Conservation (phyloP, 83 land plant genomes). For the Picea engelmannii region DNA sequence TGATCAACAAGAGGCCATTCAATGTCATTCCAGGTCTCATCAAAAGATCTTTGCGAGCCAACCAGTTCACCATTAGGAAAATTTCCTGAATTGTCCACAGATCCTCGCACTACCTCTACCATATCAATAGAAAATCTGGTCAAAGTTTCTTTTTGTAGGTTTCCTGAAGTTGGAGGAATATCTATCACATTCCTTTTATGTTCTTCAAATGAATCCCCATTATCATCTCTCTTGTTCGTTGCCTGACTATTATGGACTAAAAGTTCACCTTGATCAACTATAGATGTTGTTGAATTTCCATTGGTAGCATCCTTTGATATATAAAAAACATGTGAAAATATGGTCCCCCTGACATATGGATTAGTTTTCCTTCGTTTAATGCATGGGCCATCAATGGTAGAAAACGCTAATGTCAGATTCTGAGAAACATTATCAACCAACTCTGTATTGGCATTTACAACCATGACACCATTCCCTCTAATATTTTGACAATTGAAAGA, state of each 20-base stretch:
- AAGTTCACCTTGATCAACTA: too few relatives aligned
- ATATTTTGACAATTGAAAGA: conserved; percentile 2
- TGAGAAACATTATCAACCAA: conserved; percentile 9
- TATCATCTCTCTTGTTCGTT: not conserved
- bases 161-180: not conserved
- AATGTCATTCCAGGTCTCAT: not conserved
- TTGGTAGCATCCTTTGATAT: too few relatives aligned
- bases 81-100: not conserved
- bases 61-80: not conserved
- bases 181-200: not conserved
- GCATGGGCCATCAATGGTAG: conserved; percentile 14
- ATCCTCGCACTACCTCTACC: not conserved
- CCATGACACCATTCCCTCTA: not conserved
- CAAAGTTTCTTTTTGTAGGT: not conserved
- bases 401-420: conserved; percentile 12
- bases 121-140: not conserved
- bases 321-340: too few relatives aligned
- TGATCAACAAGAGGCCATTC: too few relatives aligned
- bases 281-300: too few relatives aligned
- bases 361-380: not conserved
- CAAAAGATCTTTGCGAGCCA: not conserved
- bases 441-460: not conserved
- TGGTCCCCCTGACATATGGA: too few relatives aligned
- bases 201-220: not conserved
- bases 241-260: not conserved